These are phyloP conservation scores for Phaeophleospora eucalypticola DNA, from an alignment of 2,329 filamentous ascomycete species.

Conservation along the genomic window DNA sequence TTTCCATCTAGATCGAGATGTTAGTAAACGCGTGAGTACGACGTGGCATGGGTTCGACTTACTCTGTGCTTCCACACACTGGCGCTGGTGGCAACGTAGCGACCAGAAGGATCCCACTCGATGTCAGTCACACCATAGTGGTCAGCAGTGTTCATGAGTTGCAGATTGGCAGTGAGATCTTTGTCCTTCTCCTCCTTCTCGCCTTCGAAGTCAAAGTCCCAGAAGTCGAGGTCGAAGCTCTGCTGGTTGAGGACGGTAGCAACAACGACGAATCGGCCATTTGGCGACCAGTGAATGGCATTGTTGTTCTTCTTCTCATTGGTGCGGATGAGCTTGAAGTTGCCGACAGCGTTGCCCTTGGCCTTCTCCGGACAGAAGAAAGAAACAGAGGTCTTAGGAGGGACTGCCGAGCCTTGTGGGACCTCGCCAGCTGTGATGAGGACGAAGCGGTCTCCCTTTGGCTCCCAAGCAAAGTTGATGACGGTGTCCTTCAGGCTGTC, in stretches of 20 bases:
- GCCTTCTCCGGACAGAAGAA: conserved; percentile 97
- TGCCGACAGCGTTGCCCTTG: conserved; percentile 76
- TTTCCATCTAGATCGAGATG: conserved; percentile 99
- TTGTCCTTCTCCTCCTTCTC: conserved; percentile 86
- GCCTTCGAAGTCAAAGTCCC: conserved; percentile 95
- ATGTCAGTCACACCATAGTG: conserved; percentile 98
- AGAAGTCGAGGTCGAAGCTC: conserved; percentile 95
- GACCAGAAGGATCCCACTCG: conserved; percentile 95
- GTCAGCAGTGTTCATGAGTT: conserved; percentile 88
- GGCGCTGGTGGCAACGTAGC: conserved; percentile 89
- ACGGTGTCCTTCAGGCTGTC: conserved; percentile 98
- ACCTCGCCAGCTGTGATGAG: conserved; percentile 93
- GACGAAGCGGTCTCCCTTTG: conserved; percentile 94
- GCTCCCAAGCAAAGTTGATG: conserved; percentile 99
- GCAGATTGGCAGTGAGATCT: conserved; percentile 88
- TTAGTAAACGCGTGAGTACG: too few relatives aligned
- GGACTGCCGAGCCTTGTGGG: conserved; percentile 69
- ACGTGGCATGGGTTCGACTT: too few relatives aligned
- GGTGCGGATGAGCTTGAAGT: conserved; percentile 94
- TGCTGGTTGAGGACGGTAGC: conserved; percentile 90
- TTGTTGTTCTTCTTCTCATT: conserved; percentile 99
- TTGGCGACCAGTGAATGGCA: conserved; percentile 97
- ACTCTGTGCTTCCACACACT: conserved; percentile 94
- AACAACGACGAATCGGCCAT: conserved; percentile 89
- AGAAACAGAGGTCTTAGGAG: conserved; percentile 87